These are phyloP conservation scores for Heimioporus punctisporus DNA, from an alignment of 1,284 basidiomycete genomes.

Conservation along the genomic window DNA sequence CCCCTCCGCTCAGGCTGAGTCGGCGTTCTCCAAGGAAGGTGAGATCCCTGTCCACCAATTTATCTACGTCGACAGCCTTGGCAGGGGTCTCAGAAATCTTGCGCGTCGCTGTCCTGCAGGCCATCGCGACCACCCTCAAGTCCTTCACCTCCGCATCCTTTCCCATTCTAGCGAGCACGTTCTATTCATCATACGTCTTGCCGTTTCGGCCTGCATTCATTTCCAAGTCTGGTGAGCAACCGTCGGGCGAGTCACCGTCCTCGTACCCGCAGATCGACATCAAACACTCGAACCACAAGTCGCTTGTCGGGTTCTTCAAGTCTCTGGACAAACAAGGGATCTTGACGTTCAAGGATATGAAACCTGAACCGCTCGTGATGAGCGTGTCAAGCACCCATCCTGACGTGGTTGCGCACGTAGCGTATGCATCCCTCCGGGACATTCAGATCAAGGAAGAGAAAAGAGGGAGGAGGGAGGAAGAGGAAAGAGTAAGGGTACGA, in stretches of 20 bases:
- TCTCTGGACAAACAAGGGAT: conserved; percentile 70
- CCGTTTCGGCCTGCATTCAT: conserved; percentile 68
- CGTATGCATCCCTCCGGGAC: conserved; percentile 65
- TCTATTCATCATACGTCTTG: conserved; percentile 80
- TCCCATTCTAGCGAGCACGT: conserved; percentile 75
- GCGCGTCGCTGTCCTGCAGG: conserved; percentile 72
- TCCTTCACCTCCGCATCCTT: conserved; percentile 55
- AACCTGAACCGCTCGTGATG: conserved; percentile 65
- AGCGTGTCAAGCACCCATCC: conserved; percentile 65
- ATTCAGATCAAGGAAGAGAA: conserved; percentile 59
- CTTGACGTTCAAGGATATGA: conserved; percentile 72
- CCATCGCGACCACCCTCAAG: conserved; percentile 51
- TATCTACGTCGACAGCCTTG: conserved; percentile 5
- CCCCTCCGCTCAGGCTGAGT: conserved; percentile 9
- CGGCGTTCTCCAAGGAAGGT: conserved; percentile 27
- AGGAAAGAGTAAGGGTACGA: conserved; percentile 44
- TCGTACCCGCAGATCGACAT: conserved; percentile 50
- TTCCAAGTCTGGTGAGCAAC: conserved; percentile 15
- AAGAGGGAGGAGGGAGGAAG: conserved; percentile 46
- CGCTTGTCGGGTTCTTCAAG: conserved; percentile 81
- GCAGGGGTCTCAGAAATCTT: conserved; percentile 70
- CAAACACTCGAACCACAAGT: conserved; percentile 79
- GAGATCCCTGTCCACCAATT: conserved; percentile 8
- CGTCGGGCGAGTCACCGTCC: conserved; percentile 26
- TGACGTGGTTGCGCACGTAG: conserved; percentile 51